Evolutionary conservation across 192 early-diverging fungal genomes (phyloP).

Genomic region (Spinellus fusiger): DNA sequence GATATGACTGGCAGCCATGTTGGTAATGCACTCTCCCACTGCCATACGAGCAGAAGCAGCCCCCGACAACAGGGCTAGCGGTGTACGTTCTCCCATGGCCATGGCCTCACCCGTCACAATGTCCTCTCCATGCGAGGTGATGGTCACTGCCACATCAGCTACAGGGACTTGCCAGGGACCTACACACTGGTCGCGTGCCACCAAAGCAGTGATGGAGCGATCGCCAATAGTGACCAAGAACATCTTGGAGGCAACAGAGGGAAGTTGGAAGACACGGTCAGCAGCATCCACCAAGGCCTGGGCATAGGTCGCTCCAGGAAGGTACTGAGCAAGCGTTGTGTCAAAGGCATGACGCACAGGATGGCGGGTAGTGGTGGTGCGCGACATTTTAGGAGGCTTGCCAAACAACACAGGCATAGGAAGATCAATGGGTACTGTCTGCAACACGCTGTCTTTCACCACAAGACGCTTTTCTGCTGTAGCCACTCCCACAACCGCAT

Average conservation of each 20-base stretch:
- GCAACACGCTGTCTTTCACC: slow-evolving; percentile 70
- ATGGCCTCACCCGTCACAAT: slow-evolving; percentile 87
- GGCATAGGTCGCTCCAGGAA: slow-evolving; percentile 36
- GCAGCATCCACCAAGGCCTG: slow-evolving; percentile 59
- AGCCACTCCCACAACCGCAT: slow-evolving; percentile 85
- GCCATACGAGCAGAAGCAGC: slow-evolving; percentile 96
- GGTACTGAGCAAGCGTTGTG: slow-evolving; percentile 50
- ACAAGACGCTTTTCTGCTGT: slow-evolving; percentile 76
- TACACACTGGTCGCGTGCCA: slow-evolving; percentile 96
- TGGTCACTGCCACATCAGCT: slow-evolving; percentile 92
- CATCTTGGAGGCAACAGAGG: slow-evolving; percentile 85
- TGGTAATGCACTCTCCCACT: slow-evolving; percentile 89
- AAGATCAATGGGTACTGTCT: slow-evolving; percentile 72
- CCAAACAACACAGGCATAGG: slow-evolving; percentile 96
- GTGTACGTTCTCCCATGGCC: slow-evolving; percentile 96
- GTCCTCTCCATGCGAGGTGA: slow-evolving; percentile 67
- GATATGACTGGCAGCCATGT: slow-evolving; percentile 86
- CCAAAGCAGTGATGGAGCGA: slow-evolving; percentile 89
- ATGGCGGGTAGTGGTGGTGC: slow-evolving; percentile 52
- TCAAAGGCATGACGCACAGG: slow-evolving; percentile 52
- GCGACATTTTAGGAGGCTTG: slow-evolving; percentile 94
- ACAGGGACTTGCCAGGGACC: slow-evolving; percentile 99
- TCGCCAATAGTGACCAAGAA: slow-evolving; percentile 99
- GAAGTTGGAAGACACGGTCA: slow-evolving; percentile 74
- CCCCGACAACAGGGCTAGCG: slow-evolving; percentile 75